These are phyloP conservation scores for Melanomma pulvis-pyrius DNA, from an alignment of 495 filamentous ascomycete genomes.

Conservation along the genomic window DNA sequence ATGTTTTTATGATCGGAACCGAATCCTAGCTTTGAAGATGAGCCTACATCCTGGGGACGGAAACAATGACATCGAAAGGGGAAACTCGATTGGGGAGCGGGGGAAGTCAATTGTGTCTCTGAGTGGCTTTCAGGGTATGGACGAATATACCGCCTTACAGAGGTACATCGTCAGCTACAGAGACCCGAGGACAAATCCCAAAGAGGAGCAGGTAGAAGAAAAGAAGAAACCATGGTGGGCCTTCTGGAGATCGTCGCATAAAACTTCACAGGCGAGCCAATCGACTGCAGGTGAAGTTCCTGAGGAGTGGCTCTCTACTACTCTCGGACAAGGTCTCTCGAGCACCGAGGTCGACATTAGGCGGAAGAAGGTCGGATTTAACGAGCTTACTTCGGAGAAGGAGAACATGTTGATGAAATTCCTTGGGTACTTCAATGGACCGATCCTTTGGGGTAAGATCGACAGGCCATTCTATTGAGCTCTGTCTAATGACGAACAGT, in stretches of 20 bases:
- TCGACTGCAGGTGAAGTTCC: conserved; percentile 6
- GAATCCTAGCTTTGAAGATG: not conserved
- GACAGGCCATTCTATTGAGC: conserved; percentile 1
- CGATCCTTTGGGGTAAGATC: conserved; percentile 78
- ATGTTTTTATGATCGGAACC: not conserved
- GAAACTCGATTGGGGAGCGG: conserved; percentile 2
- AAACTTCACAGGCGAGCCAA: conserved; percentile 19
- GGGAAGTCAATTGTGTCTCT: conserved; percentile 21
- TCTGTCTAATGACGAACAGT: conserved; percentile 52
- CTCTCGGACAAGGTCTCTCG: conserved; percentile 65
- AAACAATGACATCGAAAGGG: conserved; percentile 12
- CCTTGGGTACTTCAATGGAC: conserved; percentile 77
- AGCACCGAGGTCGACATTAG: conserved; percentile 63
- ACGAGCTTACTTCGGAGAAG: conserved; percentile 77
- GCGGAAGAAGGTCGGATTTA: conserved; percentile 69
- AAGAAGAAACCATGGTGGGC: conserved; percentile 49
- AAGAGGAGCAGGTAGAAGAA: conserved; percentile 19
- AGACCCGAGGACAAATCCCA: conserved; percentile 38
- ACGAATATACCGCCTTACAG: conserved; percentile 38
- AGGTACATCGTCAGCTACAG: conserved; percentile 48
- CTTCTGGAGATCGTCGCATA: conserved; percentile 52
- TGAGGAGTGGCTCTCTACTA: conserved; percentile 65
- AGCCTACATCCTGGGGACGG: conserved; percentile 1
- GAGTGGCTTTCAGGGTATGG: conserved; percentile 6
- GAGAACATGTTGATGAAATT: conserved; percentile 77